These are phyloP conservation scores for Fragaria iinumae DNA, from an alignment of 306 rosid species.

Conservation along the genomic window DNA sequence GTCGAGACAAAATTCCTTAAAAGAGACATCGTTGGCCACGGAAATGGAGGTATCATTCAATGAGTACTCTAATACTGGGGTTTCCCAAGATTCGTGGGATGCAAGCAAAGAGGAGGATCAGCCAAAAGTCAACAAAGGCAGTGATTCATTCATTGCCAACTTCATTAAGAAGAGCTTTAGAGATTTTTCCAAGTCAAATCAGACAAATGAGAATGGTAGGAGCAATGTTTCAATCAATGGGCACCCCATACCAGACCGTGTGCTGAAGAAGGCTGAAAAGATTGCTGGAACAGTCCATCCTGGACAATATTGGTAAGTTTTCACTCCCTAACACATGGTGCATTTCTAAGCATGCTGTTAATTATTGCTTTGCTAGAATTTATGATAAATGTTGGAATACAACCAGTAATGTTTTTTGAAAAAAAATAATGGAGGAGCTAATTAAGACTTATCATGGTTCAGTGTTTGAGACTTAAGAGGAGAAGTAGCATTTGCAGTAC, in stretches of 20 bases:
- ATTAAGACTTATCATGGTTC: too few species aligned
- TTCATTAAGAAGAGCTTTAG: slow-evolving; percentile 80
- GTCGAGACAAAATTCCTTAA: slow-evolving; percentile 70
- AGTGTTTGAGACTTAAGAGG: too few species aligned
- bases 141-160: slow-evolving; percentile 72
- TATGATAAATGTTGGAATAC: background rate
- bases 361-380: too few species aligned
- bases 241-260: slow-evolving; percentile 55
- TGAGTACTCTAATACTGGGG: slow-evolving; percentile 68
- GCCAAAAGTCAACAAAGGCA: slow-evolving; percentile 56
- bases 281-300: slow-evolving; percentile 84
- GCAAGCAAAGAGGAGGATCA: slow-evolving; percentile 61
- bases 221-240: slow-evolving; percentile 71
- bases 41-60: slow-evolving; percentile 83
- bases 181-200: slow-evolving; percentile 55
- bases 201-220: slow-evolving; percentile 46
- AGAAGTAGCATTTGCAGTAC: too few species aligned
- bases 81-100: slow-evolving; percentile 75
- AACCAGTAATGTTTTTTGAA: background rate
- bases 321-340: slow-evolving; percentile 5
- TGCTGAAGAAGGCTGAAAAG: slow-evolving; percentile 87
- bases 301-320: slow-evolving; percentile 85
- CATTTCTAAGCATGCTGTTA: background rate
- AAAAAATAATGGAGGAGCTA: too few species aligned
- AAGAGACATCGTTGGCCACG: slow-evolving; percentile 71